Evolutionary conservation across 495 filamentous ascomycete species (phyloP).

Genomic region (Annulohypoxylon bovei): DNA sequence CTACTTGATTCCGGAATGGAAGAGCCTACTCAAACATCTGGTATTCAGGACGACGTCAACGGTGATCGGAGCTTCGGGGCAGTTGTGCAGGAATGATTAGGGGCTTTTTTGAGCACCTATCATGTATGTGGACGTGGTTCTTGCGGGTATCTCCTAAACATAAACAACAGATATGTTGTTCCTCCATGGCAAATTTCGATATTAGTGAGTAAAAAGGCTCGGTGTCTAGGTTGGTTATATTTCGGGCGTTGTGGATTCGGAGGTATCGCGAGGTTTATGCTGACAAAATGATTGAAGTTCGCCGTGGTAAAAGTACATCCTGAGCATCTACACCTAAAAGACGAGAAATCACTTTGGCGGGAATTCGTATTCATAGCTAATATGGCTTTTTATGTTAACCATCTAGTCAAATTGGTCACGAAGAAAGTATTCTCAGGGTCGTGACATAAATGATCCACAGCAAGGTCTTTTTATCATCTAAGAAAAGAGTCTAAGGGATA

Average conservation of each 20-base stretch:
- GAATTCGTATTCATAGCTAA: not conserved
- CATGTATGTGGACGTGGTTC: not conserved
- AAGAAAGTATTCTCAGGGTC: not conserved
- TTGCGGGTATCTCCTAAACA: not conserved
- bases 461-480: slow-evolving; percentile 22
- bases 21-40: not conserved
- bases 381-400: not conserved
- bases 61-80: slow-evolving; percentile 5
- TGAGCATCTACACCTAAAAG: not conserved
- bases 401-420: not conserved
- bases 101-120: not conserved
- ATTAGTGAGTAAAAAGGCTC: not conserved
- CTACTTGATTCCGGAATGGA: slow-evolving; percentile 32
- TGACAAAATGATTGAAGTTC: not conserved
- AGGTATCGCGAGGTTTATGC: not conserved
- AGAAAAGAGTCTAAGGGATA: slow-evolving; percentile 16
- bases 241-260: slow-evolving; percentile 6
- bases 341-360: not conserved
- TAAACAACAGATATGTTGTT: not conserved
- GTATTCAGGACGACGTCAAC: slow-evolving; percentile 15
- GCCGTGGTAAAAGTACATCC: not conserved
- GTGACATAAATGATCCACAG: slow-evolving; percentile 2
- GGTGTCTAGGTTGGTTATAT: not conserved
- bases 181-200: not conserved
- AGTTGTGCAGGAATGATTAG: not conserved